Base-by-base conservation (phyloP, 352 stramenopile genomes). In the Phytophthora aleatoria region DNA sequence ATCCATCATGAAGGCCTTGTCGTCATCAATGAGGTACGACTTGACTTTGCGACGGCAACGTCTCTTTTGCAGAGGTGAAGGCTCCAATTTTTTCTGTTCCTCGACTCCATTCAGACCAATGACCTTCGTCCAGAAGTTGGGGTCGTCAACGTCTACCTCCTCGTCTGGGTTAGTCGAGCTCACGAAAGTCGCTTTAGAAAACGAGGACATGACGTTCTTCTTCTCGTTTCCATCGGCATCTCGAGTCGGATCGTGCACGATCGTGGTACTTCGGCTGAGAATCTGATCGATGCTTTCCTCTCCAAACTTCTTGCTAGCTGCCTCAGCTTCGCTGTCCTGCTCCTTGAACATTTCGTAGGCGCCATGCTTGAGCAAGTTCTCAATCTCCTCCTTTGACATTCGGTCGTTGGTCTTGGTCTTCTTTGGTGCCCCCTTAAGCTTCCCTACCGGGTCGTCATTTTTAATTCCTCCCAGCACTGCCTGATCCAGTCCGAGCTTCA, bases 251-350 rank as follows among this genome's bases (percentile, higher is more conserved):
- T 96, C 87, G 59, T 96, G 87, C 2, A 96, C 71, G 42, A 97
- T 95, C 27, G 80, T 95, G 8, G 85, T 96, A 85, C 82, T 94
- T 20, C 88, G 85, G 47, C 75, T 92, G 28, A 99, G 83, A 79
- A 99, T 99, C 55, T 94, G 92, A 53, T 99, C 97, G 70, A 99
- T 99, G 58, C 98, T 98, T 73, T 99, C 97, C 61, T 98, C 90
- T 50, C 96, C 96, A 76, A 99, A 99, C 26, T 94, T 85, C 76
- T 98, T 98, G 50, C 88, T 96, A 3, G 95, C 95, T 16, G 87
- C 92, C 35, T 99, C 96, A 31, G 83, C 82, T 56, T 96, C 86
- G 26, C 86, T 88, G 30, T 98, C 87, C 26, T 96, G 87, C 57
- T 97, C 94, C 45, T 95, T 95, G 50, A 98, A 97, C 67, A 98